Conservation (phyloP, 805 yeast species). For the Wickerhamomyces tratensis region DNA sequence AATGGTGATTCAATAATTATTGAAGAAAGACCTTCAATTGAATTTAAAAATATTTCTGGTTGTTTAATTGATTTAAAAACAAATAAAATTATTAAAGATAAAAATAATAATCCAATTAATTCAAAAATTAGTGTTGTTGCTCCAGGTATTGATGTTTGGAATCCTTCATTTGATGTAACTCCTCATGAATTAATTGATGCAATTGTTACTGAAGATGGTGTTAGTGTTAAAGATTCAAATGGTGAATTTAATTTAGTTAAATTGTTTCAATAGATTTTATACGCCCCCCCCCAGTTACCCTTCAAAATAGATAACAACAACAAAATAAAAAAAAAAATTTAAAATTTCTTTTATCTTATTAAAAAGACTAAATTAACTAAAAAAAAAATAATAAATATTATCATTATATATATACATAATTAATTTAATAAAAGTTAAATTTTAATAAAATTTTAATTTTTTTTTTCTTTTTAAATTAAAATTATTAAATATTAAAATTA, state of each 20-base stretch:
- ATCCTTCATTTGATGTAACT: slow-evolving; percentile 93
- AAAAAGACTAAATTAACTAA: no score
- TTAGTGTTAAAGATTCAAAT: slow-evolving; percentile 34
- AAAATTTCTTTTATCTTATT: no score
- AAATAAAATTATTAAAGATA: slow-evolving; percentile 18
- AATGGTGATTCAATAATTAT: slow-evolving; percentile 72
- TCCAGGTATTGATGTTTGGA: slow-evolving; percentile 81
- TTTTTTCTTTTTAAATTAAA: no score
- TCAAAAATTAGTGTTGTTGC: slow-evolving; percentile 75
- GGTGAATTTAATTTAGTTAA: slow-evolving; percentile 41
- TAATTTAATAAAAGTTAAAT: no score
- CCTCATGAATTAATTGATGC: slow-evolving; percentile 78
- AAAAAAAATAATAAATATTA: no score
- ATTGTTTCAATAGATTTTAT: slow-evolving; percentile 8
- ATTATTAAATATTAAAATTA: no score
- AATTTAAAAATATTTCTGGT: no score
- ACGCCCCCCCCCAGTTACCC: no score
- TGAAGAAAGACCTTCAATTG: slow-evolving; percentile 85
- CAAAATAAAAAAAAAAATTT: no score
- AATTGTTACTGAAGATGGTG: slow-evolving; percentile 77
- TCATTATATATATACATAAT: no score
- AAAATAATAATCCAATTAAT: slow-evolving; percentile 21
- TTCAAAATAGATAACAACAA: no score
- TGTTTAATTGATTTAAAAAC: slow-evolving; percentile 23
- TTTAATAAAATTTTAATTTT: no score